phyloP scores from a whole-genome alignment of 78 protist genomes.

The Tieghemostelium lacteum region DNA sequence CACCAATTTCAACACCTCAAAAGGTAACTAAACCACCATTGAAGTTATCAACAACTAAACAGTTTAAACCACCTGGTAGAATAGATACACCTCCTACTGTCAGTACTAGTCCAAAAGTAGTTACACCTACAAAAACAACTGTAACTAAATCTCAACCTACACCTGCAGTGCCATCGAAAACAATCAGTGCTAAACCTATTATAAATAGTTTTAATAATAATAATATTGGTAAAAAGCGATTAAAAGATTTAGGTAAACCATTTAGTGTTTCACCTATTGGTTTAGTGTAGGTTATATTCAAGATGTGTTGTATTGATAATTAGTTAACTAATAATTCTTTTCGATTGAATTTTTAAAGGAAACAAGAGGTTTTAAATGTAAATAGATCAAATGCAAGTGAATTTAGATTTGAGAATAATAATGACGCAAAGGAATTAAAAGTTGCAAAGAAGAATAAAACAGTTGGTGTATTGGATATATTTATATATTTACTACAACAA shows the following conservation, averaged over 20 bases:
- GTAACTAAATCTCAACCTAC: background rate
- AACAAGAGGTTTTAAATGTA: conserved; percentile 5
- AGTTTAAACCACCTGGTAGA: background rate
- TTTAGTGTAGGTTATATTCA: conserved; percentile 6
- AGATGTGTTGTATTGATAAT: background rate
- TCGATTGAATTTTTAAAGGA: background rate
- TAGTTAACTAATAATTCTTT: too few species aligned
- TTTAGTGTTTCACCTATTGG: background rate
- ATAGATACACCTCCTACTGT: background rate
- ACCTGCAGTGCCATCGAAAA: background rate
- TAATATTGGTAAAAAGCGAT: background rate
- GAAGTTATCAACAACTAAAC: background rate
- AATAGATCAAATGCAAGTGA: conserved; percentile 42
- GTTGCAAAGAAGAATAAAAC: conserved; percentile 3
- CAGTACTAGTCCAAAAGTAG: background rate
- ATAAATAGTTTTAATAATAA: background rate
- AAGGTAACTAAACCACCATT: background rate
- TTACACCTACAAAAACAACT: background rate
- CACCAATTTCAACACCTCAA: background rate
- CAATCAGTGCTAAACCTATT: background rate
- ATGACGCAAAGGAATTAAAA: conserved; percentile 3
- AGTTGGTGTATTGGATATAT: conserved; percentile 39
- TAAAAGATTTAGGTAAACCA: conserved; percentile 55
- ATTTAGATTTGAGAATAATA: conserved; percentile 27
- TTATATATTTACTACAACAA: background rate